These are phyloP conservation scores for Talaromyces thailandensis DNA, from an alignment of 495 filamentous ascomycete species.

Conservation along the genomic window DNA sequence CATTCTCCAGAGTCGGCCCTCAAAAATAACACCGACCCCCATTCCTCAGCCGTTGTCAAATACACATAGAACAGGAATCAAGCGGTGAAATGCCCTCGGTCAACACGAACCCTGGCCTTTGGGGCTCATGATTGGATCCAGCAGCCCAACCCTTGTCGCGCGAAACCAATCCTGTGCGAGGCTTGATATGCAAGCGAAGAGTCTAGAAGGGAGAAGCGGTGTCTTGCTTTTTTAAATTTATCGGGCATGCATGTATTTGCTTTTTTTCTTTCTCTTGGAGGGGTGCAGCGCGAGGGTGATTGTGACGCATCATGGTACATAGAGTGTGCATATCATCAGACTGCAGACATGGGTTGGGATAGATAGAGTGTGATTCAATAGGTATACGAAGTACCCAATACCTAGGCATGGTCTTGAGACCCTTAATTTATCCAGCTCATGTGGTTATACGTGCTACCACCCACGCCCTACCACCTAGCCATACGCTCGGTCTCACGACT, in stretches of 20 bases:
- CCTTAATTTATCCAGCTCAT: no score
- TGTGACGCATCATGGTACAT: no score
- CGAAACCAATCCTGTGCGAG: neutral
- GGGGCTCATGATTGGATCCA: neutral
- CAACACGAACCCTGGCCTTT: neutral
- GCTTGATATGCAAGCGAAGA: neutral
- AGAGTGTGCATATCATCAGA: neutral
- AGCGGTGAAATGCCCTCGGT: neutral
- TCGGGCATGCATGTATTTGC: no score
- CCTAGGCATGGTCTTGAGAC: no score
- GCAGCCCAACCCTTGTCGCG: neutral
- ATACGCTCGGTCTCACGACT: neutral
- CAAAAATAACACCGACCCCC: neutral
- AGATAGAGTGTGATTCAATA: neutral
- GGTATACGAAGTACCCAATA: no score
- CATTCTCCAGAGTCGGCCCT: neutral
- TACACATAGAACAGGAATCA: neutral
- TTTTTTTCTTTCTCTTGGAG: no score
- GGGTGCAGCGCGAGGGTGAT: neutral
- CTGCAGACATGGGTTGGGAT: neutral
- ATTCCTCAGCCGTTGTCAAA: no score
- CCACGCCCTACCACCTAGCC: neutral
- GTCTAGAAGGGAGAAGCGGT: slow-evolving; percentile 2
- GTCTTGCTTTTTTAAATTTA: neutral
- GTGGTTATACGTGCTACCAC: neutral